A percentile compares a stretch with the other conserved stretches of the same genome.
These are phyloP conservation scores for Vitis rupestris DNA, from an alignment of 164 flowering plant genomes.

Conservation along the genomic window DNA sequence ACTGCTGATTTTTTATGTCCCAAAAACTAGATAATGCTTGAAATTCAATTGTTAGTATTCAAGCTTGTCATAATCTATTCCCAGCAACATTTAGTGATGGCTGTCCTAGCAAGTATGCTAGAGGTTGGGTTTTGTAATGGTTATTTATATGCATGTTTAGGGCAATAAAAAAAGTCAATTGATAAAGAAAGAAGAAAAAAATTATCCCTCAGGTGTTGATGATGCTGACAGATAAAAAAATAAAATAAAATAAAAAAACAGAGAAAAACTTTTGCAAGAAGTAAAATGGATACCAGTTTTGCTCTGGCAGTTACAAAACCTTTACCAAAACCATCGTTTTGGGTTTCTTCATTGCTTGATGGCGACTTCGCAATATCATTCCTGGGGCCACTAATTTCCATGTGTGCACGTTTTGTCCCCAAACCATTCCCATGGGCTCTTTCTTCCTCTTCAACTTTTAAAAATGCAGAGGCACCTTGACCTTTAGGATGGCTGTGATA, in stretches of 20 bases:
- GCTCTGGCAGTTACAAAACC: conserved; percentile 89
- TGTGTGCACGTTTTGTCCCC: conserved; percentile 53
- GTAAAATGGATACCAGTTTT: conserved; percentile 67
- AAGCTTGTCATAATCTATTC: background rate
- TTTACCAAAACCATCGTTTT: conserved; percentile 48
- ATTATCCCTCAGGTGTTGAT: background rate
- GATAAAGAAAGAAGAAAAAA: background rate
- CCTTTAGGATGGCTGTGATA: conserved; percentile 28
- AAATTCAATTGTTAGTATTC: background rate
- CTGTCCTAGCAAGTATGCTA: background rate
- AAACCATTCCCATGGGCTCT: conserved; percentile 30
- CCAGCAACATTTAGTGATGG: background rate
- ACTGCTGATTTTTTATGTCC: background rate
- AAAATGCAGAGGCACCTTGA: conserved; percentile 15
- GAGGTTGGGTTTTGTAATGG: too few relatives aligned
- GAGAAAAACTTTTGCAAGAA: background rate
- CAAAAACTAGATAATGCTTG: background rate
- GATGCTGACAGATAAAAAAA: background rate
- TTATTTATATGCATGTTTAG: too few relatives aligned
- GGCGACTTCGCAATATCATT: conserved; percentile 48
- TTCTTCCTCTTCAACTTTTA: conserved; percentile 54
- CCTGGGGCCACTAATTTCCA: conserved; percentile 47
- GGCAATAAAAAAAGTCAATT: too few relatives aligned
- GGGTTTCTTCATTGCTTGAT: conserved; percentile 44
- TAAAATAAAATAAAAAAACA: too few relatives aligned